phyloP scores from a whole-genome alignment of 768 basidiomycete species.

The Lactifluus hygrophoroides region DNA sequence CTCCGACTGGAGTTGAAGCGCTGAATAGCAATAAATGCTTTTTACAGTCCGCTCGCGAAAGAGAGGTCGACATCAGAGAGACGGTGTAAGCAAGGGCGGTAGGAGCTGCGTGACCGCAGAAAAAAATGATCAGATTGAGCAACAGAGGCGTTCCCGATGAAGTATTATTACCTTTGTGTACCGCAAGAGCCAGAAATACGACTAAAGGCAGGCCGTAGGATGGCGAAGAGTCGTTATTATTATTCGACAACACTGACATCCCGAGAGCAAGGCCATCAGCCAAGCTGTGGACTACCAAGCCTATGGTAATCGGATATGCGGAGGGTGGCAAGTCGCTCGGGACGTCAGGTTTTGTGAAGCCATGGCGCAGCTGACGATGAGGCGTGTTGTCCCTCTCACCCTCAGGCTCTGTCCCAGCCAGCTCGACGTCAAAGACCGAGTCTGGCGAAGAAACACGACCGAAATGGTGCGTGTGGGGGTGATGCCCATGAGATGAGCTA shows the following conservation, averaged over 20 bases:
- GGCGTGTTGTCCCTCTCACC: constrained; percentile 23
- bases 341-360: constrained; percentile 1
- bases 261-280: constrained; percentile 93
- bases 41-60: constrained; percentile 60
- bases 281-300: constrained; percentile 78
- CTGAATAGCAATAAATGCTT: constrained; percentile 73
- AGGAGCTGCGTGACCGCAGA: constrained; percentile 49
- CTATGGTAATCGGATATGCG: constrained; percentile 72
- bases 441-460: constrained; percentile 22
- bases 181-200: constrained; percentile 82
- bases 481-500: constrained; percentile 39
- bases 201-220: constrained; percentile 58
- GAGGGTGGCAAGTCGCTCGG: constrained; percentile 26
- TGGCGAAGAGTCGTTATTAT: constrained; percentile 24
- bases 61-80: constrained; percentile 68
- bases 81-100: constrained; percentile 86
- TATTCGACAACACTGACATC: constrained; percentile 47
- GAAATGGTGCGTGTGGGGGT: constrained; percentile 25
- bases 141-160: not conserved
- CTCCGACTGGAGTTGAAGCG: constrained; percentile 74
- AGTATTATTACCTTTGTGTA: constrained; percentile 68
- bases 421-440: constrained; percentile 53
- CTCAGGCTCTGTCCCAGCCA: constrained; percentile 47
- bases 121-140: not conserved
- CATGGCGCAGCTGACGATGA: constrained; percentile 15